Base-by-base conservation (phyloP, 129 eudicot genomes). In the Mikania micrantha region DNA sequence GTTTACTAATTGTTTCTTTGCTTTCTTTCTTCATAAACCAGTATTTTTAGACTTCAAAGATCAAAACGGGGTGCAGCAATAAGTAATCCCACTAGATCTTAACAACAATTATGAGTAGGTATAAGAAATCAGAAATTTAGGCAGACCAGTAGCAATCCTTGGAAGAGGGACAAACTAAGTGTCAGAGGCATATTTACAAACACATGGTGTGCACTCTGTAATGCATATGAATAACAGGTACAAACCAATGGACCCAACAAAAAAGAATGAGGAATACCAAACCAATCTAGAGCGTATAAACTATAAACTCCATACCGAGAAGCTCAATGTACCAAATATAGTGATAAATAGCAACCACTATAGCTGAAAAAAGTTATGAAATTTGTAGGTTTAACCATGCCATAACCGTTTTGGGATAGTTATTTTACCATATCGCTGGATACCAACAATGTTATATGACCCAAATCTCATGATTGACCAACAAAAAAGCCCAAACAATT, bases 201-300 rank as follows among this genome's bases (percentile, higher is more conserved):
- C 57, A 65, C 35, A 12, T 71, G 57, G 73, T 38, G 77, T 35
- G 74, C 74, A 25, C 48, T 64, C 64, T 48, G 41, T 17, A 65
- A 15, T 35, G 58, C 9, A 24, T 16, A 9, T 61, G 62, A 34
- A 35, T 16, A 72, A 47, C 12, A 6, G 41, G 64, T 4, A 9
- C 35, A 7, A 8, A 1, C 39, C 29, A 4, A 47, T 44, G 32
- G 13, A 17, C 2, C 20, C 42, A 47, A 31, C 12, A 21, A 4
- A 60, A 60, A 71, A 58, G 15, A 44, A 11, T 19, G 60, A 59
- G 11, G 35, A 59, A 8, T 12, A 38, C 3, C 40, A 28, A 57
- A 59, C 76, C 44, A 32, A 44, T 31, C 59, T 27, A 40, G 32
- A 28, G 32, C 4, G 32, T 28, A 28, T 28, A 28, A 28, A 54